Evolutionary conservation across 1,284 basidiomycete species (phyloP).

Genomic region (Exsudoporus floridanus): DNA sequence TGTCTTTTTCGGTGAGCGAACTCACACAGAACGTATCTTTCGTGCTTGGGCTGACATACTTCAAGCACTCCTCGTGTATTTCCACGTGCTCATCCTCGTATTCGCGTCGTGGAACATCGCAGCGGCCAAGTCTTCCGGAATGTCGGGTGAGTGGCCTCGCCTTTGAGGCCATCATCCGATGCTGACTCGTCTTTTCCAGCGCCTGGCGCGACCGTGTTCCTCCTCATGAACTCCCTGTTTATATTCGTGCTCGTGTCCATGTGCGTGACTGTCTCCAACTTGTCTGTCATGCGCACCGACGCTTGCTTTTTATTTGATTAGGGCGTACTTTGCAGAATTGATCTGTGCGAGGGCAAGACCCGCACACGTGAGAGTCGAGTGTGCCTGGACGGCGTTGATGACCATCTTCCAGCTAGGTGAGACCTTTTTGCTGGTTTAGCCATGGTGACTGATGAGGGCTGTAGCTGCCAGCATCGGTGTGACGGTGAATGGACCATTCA

Average conservation of each 20-base stretch:
- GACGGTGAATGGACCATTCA: slow-evolving; percentile 42
- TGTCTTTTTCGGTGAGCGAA: slow-evolving; percentile 53
- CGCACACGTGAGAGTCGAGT: slow-evolving; percentile 51
- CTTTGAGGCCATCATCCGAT: neutral
- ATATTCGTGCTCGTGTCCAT: slow-evolving; percentile 44
- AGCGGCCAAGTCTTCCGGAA: slow-evolving; percentile 36
- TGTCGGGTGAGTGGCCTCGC: slow-evolving; percentile 37
- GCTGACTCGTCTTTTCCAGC: slow-evolving; percentile 33
- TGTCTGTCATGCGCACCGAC: neutral
- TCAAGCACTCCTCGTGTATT: slow-evolving; percentile 51
- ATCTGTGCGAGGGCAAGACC: slow-evolving; percentile 38
- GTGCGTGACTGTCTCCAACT: slow-evolving; percentile 39
- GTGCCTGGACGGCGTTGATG: slow-evolving; percentile 50
- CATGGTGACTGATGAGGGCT: neutral
- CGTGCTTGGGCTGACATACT: neutral
- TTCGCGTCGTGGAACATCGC: slow-evolving; percentile 60
- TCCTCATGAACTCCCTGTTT: slow-evolving; percentile 50
- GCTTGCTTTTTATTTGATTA: no score
- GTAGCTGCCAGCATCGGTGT: slow-evolving; percentile 48
- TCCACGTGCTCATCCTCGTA: slow-evolving; percentile 51
- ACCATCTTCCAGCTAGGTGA: slow-evolving; percentile 51
- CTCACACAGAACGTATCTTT: neutral
- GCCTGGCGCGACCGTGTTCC: slow-evolving; percentile 49
- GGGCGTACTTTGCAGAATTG: slow-evolving; percentile 39
- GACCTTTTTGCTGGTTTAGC: slow-evolving; percentile 6